Percentiles rank a stretch among this genome's conserved stretches.
phyloP scores from a whole-genome alignment of 2,329 filamentous ascomycete genomes.

The Trichoderma brevicompactum region DNA sequence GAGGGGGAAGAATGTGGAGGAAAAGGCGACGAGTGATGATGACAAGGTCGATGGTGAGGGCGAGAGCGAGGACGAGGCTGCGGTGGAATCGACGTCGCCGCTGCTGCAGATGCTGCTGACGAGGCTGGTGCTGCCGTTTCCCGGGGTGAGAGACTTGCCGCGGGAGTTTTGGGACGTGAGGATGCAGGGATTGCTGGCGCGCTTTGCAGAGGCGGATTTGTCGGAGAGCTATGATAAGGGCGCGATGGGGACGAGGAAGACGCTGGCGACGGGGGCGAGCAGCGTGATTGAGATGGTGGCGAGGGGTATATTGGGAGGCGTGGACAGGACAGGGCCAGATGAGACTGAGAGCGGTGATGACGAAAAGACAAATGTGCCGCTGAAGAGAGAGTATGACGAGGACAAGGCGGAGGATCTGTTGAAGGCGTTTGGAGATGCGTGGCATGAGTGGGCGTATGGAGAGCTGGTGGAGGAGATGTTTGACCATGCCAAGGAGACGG shows the following conservation, averaged over 20 bases:
- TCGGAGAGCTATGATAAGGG: slow-evolving; percentile 85
- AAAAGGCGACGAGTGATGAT: neutral
- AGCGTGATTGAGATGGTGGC: slow-evolving; percentile 71
- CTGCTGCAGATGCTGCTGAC: slow-evolving; percentile 70
- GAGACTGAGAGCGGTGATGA: neutral
- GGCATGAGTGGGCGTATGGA: slow-evolving; percentile 70
- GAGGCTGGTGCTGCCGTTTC: slow-evolving; percentile 66
- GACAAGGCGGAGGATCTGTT: slow-evolving; percentile 63
- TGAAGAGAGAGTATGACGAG: slow-evolving; percentile 56
- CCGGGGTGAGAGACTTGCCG: slow-evolving; percentile 66
- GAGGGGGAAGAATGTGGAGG: slow-evolving; percentile 23
- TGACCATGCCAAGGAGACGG: slow-evolving; percentile 61
- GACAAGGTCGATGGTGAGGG: slow-evolving; percentile 29
- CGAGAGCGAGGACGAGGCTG: slow-evolving; percentile 36
- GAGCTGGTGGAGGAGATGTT: slow-evolving; percentile 68
- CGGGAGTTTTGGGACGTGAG: slow-evolving; percentile 68
- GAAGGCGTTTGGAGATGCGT: slow-evolving; percentile 67
- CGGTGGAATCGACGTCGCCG: slow-evolving; percentile 57
- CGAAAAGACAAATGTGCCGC: slow-evolving; percentile 29
- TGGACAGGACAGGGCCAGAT: slow-evolving; percentile 31
- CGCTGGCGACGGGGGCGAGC: slow-evolving; percentile 71
- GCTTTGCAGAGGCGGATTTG: slow-evolving; percentile 69
- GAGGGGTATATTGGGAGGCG: slow-evolving; percentile 67
- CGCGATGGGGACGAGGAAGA: slow-evolving; percentile 73
- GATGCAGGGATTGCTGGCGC: slow-evolving; percentile 61